Conservation (phyloP, 2,329 filamentous ascomycete genomes). For the Fusarium cyanostomum region DNA sequence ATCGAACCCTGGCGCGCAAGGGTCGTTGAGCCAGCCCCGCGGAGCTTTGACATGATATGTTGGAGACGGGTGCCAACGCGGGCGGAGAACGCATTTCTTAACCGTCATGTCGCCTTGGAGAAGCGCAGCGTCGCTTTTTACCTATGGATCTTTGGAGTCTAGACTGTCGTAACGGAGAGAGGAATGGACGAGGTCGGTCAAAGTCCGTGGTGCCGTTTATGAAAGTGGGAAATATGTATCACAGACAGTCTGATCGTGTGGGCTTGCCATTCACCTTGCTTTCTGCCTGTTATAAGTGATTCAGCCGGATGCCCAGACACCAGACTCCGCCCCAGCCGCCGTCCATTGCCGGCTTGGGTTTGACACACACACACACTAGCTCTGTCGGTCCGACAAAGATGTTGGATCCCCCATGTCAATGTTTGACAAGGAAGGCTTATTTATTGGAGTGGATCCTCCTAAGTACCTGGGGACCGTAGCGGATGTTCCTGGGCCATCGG, state of each 20-base stretch:
- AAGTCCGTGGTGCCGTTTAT: background rate
- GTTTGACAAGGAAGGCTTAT: background rate
- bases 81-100: conserved; percentile 7
- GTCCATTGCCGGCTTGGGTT: background rate
- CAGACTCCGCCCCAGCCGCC: conserved; percentile 13
- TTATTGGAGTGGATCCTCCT: conserved; percentile 9
- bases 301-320: conserved; percentile 24
- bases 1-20: conserved; percentile 38
- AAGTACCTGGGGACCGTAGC: background rate
- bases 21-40: conserved; percentile 39
- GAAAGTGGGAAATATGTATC: background rate
- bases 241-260: background rate
- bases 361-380: background rate
- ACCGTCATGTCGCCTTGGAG: conserved; percentile 12
- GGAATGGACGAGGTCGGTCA: background rate
- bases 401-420: conserved; percentile 7
- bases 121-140: background rate
- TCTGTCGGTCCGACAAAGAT: conserved; percentile 28
- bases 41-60: conserved; percentile 38
- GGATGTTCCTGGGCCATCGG: too few relatives aligned
- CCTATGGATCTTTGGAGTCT: background rate
- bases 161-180: background rate
- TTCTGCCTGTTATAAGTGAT: conserved; percentile 35
- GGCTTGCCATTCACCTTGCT: background rate
- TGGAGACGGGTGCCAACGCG: conserved; percentile 30